Percentiles rank a stretch among this genome's conserved stretches.
phyloP scores from a whole-genome alignment of 345 rosid species.

The Syzygium aromaticum region DNA sequence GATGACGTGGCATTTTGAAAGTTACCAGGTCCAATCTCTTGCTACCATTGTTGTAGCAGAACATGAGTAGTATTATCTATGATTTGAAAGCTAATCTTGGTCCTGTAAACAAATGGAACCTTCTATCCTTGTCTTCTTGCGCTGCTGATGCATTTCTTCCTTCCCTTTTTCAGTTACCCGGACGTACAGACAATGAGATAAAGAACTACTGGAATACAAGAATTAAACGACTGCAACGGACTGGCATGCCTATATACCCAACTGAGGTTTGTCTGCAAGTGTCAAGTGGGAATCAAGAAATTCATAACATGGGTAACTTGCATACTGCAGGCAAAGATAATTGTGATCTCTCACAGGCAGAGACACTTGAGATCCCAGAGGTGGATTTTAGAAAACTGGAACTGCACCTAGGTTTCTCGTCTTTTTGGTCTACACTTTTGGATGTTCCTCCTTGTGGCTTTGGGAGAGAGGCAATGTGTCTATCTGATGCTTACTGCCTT shows the following conservation, averaged over 20 bases:
- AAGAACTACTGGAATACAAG: slow-evolving; percentile 72
- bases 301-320: slow-evolving; percentile 9
- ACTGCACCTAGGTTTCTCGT: slow-evolving; percentile 13
- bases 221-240: slow-evolving; percentile 43
- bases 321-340: slow-evolving; percentile 18
- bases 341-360: slow-evolving; percentile 24
- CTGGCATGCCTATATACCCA: slow-evolving; percentile 56
- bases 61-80: background rate
- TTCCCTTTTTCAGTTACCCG: slow-evolving; percentile 37
- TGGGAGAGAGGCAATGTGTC: slow-evolving; percentile 14
- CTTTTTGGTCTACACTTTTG: slow-evolving; percentile 18
- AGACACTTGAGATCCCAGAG: slow-evolving; percentile 37
- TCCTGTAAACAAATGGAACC: background rate
- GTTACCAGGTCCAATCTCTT: background rate
- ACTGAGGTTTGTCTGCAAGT: slow-evolving; percentile 33
- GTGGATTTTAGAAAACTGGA: slow-evolving; percentile 32
- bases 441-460: slow-evolving; percentile 21
- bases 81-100: background rate
- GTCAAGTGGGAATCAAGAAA: slow-evolving; percentile 21
- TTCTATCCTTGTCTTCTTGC: background rate
- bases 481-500: slow-evolving; percentile 15
- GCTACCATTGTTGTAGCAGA: background rate
- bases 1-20: background rate
- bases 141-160: background rate
- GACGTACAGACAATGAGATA: slow-evolving; percentile 72